A percentile compares a stretch with the other conserved stretches of the same genome.
These are phyloP conservation scores for Trypanosoma grayi DNA, from an alignment of 208 protist species.

Conservation along the genomic window DNA sequence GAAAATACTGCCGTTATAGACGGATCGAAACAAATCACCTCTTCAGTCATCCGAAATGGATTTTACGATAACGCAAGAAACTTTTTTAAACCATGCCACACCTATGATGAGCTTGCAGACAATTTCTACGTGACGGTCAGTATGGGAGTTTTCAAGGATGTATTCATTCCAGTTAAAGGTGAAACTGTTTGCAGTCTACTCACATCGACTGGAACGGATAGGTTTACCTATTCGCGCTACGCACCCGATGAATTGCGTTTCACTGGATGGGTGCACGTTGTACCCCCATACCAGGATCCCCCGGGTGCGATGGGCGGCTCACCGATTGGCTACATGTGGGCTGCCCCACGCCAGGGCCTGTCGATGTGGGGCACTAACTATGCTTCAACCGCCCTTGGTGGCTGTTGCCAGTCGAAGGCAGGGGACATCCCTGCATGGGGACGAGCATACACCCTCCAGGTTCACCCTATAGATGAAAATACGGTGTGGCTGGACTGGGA, in stretches of 20 bases:
- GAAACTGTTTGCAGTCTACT: conserved; percentile 17
- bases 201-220: background rate
- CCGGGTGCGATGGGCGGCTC: conserved; percentile 1
- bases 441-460: conserved; percentile 4
- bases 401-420: conserved; percentile 3
- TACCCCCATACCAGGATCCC: background rate
- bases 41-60: conserved; percentile 4
- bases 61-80: conserved; percentile 4
- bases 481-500: conserved; percentile 9
- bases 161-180: conserved; percentile 13
- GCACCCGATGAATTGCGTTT: background rate
- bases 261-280: background rate
- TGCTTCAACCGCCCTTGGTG: background rate
- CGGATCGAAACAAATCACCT: background rate
- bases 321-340: background rate
- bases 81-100: conserved; percentile 9
- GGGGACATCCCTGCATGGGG: conserved; percentile 5
- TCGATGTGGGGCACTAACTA: background rate
- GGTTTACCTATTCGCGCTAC: background rate
- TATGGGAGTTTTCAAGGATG: conserved; percentile 20
- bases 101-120: conserved; percentile 8
- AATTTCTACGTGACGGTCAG: conserved; percentile 10
- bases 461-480: background rate
- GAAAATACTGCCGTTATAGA: background rate
- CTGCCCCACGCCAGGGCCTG: background rate